Conservation (phyloP, 257 asterid genomes). For the Primulina huaijiensis region DNA sequence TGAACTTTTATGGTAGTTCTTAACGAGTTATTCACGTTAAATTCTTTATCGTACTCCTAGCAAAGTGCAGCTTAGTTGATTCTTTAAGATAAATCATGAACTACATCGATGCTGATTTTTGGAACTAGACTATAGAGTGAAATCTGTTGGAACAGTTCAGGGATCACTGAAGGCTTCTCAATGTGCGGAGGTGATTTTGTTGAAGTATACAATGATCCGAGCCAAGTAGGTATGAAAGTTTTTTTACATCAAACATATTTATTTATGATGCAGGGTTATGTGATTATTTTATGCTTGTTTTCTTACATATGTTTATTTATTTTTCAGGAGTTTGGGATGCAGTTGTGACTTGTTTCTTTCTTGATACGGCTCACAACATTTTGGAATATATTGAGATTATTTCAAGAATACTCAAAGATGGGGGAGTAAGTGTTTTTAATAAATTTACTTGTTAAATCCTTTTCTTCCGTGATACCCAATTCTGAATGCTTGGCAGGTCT, state of each 20-base stretch:
- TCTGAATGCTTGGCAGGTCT: conserved; percentile 56
- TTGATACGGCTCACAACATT: conserved; percentile 97
- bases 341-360: conserved; percentile 93
- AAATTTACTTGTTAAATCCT: conserved; percentile 18
- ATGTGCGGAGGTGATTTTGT: conserved; percentile 99
- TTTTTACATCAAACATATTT: conserved; percentile 14
- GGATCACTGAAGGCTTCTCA: conserved; percentile 94
- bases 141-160: conserved; percentile 74
- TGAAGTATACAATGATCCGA: conserved; percentile 86
- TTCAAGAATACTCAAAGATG: conserved; percentile 83
- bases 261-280: conserved; percentile 18
- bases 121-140: conserved; percentile 1
- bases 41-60: conserved; percentile 15
- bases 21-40: conserved; percentile 1
- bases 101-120: neutral
- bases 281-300: conserved; percentile 18
- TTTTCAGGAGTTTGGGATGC: conserved; percentile 95
- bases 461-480: conserved; percentile 25
- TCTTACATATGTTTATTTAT: neutral
- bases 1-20: conserved; percentile 20
- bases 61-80: conserved; percentile 7
- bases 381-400: conserved; percentile 86
- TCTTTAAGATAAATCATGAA: conserved; percentile 8
- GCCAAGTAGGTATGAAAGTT: conserved; percentile 68
- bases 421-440: conserved; percentile 64